Percentiles rank a stretch among this genome's conserved stretches.
These are phyloP conservation scores for Antitrichia curtipendula DNA, from an alignment of 225 moss, liverwort and hornwort genomes.

Conservation along the genomic window DNA sequence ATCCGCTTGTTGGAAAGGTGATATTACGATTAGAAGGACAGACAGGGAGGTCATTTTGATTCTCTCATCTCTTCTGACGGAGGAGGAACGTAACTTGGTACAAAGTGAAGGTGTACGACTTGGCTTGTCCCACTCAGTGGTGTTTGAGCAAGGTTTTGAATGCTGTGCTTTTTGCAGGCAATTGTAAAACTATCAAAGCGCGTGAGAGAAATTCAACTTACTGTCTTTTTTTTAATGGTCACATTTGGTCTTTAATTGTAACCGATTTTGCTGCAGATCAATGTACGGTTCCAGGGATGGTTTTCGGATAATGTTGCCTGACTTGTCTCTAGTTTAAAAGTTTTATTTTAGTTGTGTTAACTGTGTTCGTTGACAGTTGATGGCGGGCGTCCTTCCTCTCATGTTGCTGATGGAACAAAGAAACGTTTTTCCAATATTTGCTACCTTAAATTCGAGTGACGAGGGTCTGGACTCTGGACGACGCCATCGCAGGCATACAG, in stretches of 20 bases:
- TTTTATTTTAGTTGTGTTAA: neutral
- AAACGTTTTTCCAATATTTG: neutral
- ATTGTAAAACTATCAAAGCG: neutral
- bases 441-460: neutral
- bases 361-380: neutral
- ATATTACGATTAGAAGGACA: slow-evolving; percentile 12
- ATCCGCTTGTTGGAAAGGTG: slow-evolving; percentile 36
- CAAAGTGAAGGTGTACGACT: slow-evolving; percentile 36
- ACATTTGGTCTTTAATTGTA: neutral
- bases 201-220: neutral
- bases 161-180: slow-evolving; percentile 29
- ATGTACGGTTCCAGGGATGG: neutral
- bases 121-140: slow-evolving; percentile 34
- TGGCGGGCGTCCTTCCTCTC: neutral
- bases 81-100: slow-evolving; percentile 41
- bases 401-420: neutral
- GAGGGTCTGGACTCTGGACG: neutral
- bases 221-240: neutral
- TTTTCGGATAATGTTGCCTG: neutral
- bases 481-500: neutral
- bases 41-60: slow-evolving; percentile 26
- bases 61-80: slow-evolving; percentile 58
- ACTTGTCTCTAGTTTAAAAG: neutral
- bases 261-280: neutral
- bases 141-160: slow-evolving; percentile 23